A percentile compares a stretch with the other conserved stretches of the same genome.
Conservation (phyloP, 129 eudicot species). For the Chrysanthemum lavandulifolium region DNA sequence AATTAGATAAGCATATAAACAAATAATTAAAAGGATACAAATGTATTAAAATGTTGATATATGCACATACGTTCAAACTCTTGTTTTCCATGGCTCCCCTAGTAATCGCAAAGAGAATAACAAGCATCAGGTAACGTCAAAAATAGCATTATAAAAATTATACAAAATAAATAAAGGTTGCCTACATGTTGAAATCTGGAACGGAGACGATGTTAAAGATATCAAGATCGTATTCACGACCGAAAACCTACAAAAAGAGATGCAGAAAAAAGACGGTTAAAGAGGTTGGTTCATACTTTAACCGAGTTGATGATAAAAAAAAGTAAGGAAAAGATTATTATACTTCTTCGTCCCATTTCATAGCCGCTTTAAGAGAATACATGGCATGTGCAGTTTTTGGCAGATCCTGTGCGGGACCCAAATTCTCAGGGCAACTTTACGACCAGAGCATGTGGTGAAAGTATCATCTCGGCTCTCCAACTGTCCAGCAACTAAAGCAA, state of each 20-base stretch:
- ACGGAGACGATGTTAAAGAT: constrained; percentile 93
- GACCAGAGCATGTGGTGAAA: constrained; percentile 83
- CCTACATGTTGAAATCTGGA: constrained; percentile 91
- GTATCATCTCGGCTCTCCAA: constrained; percentile 85
- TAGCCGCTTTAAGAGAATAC: constrained; percentile 35
- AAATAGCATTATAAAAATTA: not conserved
- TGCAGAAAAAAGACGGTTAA: not conserved
- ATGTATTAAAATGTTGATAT: not conserved
- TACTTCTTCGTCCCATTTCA: constrained; percentile 47
- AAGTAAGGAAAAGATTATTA: not conserved
- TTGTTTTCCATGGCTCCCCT: constrained; percentile 99
- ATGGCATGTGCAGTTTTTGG: constrained; percentile 94
- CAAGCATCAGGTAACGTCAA: not conserved
- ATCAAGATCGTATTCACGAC: constrained; percentile 94
- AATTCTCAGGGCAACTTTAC: constrained; percentile 68
- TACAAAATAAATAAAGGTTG: not conserved
- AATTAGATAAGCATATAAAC: not conserved
- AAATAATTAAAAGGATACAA: not conserved
- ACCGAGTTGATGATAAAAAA: not conserved
- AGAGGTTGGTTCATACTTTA: not conserved
- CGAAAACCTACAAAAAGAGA: constrained; percentile 54
- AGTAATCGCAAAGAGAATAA: constrained; percentile 30
- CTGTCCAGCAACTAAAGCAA: constrained; percentile 94
- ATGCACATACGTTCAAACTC: constrained; percentile 76
- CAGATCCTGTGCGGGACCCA: constrained; percentile 89